phyloP scores from a whole-genome alignment of 108 stramenopile genomes.

The Cyclotella sp. region DNA sequence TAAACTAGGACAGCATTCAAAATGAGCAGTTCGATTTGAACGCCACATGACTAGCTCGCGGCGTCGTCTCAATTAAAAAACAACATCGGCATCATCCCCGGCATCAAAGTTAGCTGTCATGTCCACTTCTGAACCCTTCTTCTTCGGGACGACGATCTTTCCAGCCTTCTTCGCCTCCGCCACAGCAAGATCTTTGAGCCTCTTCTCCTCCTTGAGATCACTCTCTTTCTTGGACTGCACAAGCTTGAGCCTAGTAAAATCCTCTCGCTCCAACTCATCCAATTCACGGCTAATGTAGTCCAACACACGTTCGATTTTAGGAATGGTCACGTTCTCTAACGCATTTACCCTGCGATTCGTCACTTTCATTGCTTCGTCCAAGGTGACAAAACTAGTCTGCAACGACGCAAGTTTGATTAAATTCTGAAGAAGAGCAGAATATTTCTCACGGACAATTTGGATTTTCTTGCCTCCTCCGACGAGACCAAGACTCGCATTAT shows the following conservation, averaged over 20 bases:
- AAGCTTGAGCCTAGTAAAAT: slow-evolving; percentile 98
- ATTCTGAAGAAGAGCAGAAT: slow-evolving; percentile 83
- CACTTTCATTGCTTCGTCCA: slow-evolving; percentile 98
- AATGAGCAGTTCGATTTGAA: background rate
- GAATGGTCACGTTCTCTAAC: slow-evolving; percentile 98
- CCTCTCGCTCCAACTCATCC: slow-evolving; percentile 99
- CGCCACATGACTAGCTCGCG: background rate
- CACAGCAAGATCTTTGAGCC: slow-evolving; percentile 35
- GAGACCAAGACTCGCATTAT: slow-evolving; percentile 92
- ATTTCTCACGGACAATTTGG: slow-evolving; percentile 90
- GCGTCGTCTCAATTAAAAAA: slow-evolving; percentile 62
- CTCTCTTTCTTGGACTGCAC: slow-evolving; percentile 90
- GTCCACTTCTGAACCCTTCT: slow-evolving; percentile 66
- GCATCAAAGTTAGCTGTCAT: slow-evolving; percentile 86
- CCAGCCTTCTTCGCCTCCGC: slow-evolving; percentile 30
- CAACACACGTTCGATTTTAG: slow-evolving; percentile 92
- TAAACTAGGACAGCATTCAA: background rate
- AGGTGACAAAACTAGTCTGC: slow-evolving; percentile 96
- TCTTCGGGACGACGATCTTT: background rate
- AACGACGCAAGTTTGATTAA: slow-evolving; percentile 96
- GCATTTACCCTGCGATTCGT: slow-evolving; percentile 99
- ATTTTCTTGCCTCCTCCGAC: slow-evolving; percentile 97
- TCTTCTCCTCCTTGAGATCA: slow-evolving; percentile 51
- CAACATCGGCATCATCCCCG: slow-evolving; percentile 86
- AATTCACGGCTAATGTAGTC: slow-evolving; percentile 95